Evolutionary conservation across 768 basidiomycete species (phyloP), one percentile per base, ranked within the genome.

Genomic region (Phaeolepiota aurea): DNA sequence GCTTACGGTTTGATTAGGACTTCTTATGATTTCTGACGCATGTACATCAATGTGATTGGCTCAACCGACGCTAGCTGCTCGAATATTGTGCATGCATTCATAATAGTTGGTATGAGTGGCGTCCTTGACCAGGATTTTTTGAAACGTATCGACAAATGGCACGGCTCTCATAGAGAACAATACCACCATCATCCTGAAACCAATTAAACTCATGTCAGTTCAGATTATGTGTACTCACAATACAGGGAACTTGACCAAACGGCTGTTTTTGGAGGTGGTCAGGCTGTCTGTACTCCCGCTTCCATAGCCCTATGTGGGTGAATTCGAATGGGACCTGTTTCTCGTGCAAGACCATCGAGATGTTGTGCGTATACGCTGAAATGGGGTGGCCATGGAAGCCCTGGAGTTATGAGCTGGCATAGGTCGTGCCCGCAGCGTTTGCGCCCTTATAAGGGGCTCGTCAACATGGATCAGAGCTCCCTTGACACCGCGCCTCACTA

Each of bases 41-140:
- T 52, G 64, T 0, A 67, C 55, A 38, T 82, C 67, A 45, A 83
- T 85, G 51, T 78, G 68, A 47, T 55, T 56, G 4, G 50, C 35
- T 85, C 82, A 44, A 72, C 59, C 5, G 71, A 72, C 1, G 66
- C 63, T 0, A 71, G 71, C 50, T 74, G 72, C 48, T 77, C 74
- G 45, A 76, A 72, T 9, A 70, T 54, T 1, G 71, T 76, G 5
- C 53, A 57, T 13, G 49, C 56, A 23, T 64, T 54, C 4, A 59
- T 25, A 7, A 64, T 62, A 3, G 51, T 51, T 3, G 82, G 82
- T 31, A 80, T 58, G 31, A 82, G 63, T 2, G 69, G 63, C 30
- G 77, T 77, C 77, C 68, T 28, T 28, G 25, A 28, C n/a, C n/a
- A 28, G 25, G 25, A 28, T 28, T 7, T 28, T 28, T 28, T 28